phyloP scores from a whole-genome alignment of 371 early-diverging fungal genomes.

The Thermomucor indicae-seudaticae region DNA sequence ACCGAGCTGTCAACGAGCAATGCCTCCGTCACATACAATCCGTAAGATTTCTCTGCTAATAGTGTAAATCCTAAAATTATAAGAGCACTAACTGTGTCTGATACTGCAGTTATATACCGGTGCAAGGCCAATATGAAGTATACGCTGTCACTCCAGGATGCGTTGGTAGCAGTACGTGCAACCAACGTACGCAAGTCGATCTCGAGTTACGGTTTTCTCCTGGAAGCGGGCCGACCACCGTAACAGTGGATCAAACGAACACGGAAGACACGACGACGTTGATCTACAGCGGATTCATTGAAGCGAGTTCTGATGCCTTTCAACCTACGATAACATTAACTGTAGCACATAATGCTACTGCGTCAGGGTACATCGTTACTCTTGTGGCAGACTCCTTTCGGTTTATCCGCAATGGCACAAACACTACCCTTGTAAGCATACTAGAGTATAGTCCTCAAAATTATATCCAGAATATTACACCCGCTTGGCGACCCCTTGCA shows the following conservation, averaged over 20 bases:
- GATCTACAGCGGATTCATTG: constrained; percentile 48
- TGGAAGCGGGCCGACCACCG: constrained; percentile 17
- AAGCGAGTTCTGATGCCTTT: constrained; percentile 25
- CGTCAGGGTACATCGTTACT: constrained; percentile 13
- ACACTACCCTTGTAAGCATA: constrained; percentile 25
- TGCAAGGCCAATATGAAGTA: constrained; percentile 59
- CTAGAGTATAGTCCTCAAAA: constrained; percentile 34
- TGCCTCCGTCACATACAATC: constrained; percentile 48
- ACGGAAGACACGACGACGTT: constrained; percentile 33
- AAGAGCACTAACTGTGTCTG: background rate
- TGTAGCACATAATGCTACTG: constrained; percentile 15
- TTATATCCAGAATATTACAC: constrained; percentile 18
- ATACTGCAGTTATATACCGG: constrained; percentile 44
- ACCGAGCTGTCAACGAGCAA: constrained; percentile 24
- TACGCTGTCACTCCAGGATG: constrained; percentile 68
- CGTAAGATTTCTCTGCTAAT: constrained; percentile 21
- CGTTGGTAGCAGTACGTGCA: constrained; percentile 53
- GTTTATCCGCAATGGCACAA: constrained; percentile 30
- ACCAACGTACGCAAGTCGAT: constrained; percentile 43
- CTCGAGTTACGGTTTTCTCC: constrained; percentile 42
- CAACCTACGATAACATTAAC: constrained; percentile 24
- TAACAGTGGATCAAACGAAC: constrained; percentile 40
- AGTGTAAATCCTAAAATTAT: background rate
- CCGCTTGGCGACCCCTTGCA: constrained; percentile 29
- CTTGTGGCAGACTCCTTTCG: constrained; percentile 30